A percentile compares a stretch with the other conserved stretches of the same genome.
Evolutionary conservation across 805 yeast species (phyloP).

Genomic region (Nakazawaea sp.): DNA sequence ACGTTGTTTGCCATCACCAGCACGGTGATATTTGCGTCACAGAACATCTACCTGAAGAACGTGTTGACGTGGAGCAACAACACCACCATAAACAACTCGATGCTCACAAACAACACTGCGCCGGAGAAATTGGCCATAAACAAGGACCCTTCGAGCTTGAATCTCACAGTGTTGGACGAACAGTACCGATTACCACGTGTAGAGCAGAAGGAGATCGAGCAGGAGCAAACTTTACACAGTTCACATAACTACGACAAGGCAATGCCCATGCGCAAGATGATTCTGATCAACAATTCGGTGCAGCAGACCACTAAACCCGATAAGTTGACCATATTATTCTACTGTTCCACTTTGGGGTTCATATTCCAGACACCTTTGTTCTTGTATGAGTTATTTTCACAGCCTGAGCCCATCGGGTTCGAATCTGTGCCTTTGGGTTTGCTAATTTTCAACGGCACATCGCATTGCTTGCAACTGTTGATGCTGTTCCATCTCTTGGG

Average conservation of each 20-base stretch:
- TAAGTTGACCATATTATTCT: constrained; percentile 72
- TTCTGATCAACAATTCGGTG: constrained; percentile 7
- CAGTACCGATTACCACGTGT: constrained; percentile 13
- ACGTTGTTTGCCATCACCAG: constrained; percentile 62
- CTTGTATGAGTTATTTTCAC: constrained; percentile 47
- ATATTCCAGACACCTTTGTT: constrained; percentile 70
- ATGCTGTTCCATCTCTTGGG: constrained; percentile 79
- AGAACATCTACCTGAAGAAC: constrained; percentile 81
- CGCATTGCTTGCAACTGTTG: constrained; percentile 75
- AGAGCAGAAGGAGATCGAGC: constrained; percentile 17
- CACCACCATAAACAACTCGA: constrained; percentile 11
- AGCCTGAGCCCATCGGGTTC: constrained; percentile 20
- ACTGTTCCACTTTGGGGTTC: constrained; percentile 72
- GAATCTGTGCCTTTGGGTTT: constrained; percentile 36
- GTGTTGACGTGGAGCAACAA: constrained; percentile 50
- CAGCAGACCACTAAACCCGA: constrained; percentile 46
- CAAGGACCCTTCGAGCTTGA: constrained; percentile 10
- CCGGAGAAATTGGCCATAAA: constrained; percentile 22
- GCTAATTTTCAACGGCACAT: constrained; percentile 59
- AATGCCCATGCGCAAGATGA: constrained; percentile 5
- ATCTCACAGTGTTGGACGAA: constrained; percentile 9
- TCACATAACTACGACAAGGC: constrained; percentile 6
- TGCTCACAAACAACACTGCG: constrained; percentile 11
- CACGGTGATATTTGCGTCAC: constrained; percentile 72
- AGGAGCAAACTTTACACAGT: constrained; percentile 16